A percentile compares a stretch with the other conserved stretches of the same genome.
Evolutionary conservation across 169 alveolate genomes (phyloP).

Genomic region (Sarcocystis neurona): DNA sequence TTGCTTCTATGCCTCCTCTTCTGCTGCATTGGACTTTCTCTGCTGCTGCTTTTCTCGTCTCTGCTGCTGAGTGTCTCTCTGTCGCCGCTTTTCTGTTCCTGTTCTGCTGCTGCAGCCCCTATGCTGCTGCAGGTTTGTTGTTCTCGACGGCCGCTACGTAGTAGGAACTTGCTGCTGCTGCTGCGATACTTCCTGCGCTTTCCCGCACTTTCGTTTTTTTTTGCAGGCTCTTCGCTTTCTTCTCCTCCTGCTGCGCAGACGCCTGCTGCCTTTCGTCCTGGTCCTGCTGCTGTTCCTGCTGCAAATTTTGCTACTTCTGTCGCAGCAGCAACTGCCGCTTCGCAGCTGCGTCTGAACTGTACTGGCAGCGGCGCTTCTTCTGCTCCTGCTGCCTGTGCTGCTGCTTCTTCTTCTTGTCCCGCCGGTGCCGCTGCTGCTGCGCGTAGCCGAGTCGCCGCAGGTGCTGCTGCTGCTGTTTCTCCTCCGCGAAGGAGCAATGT

Average conservation of each 20-base stretch:
- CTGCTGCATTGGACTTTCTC: neutral
- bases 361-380: too few species aligned
- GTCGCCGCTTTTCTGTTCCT: neutral
- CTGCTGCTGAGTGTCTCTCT: neutral
- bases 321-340: too few species aligned
- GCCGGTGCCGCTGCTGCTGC: too few species aligned
- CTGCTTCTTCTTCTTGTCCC: too few species aligned
- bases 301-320: too few species aligned
- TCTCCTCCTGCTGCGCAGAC: neutral
- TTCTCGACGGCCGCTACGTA: neutral
- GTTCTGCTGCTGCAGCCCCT: neutral
- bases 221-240: neutral
- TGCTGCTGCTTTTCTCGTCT: neutral
- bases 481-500: too few species aligned
- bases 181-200: neutral
- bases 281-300: too few species aligned
- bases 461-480: too few species aligned
- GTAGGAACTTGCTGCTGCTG: neutral
- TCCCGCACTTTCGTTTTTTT: neutral
- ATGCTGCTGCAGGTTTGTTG: neutral
- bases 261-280: too few species aligned
- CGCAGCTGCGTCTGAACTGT: too few species aligned
- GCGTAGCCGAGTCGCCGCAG: too few species aligned
- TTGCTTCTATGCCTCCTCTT: neutral
- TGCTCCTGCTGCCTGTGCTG: too few species aligned